Evolutionary conservation across 2,329 filamentous ascomycete species (phyloP), one percentile per base, ranked within the genome.

Genomic region (Sclerotinia borealis): DNA sequence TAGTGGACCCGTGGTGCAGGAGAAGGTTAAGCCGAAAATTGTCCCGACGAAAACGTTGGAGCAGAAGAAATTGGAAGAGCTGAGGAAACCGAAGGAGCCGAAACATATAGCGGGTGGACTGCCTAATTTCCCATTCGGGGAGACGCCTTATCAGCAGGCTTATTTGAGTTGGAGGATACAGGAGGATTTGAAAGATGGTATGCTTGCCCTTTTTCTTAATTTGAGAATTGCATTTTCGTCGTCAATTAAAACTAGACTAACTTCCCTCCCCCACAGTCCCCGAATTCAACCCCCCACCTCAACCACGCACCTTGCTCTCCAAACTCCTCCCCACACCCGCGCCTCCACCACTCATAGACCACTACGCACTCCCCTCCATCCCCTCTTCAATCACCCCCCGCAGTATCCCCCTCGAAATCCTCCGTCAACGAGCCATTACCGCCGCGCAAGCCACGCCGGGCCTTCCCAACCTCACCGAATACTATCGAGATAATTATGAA

Each of bases 111-210:
- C 31, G 15, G 59, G 52, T 22, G 51, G 25, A 7, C 34, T 22
- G 11, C 61, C 54, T 10, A 34, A 64, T 25, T 72, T 71, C 49
- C 70, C 70, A 29, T 72, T 73, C 49, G 72, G 72, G 27, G 71
- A 73, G 59, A 72, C 71, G 7, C 66, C 69, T 31, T 72, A 66
- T 61, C 69, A 73, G 49, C 61, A 66, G 43, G 64, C 64, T 4
- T 72, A 61, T 50, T 56, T 66, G 36, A 70, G 66, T 60, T 70
- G 59, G 34, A 51, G 64, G 37, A 71, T 73, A 64, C 58, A 68
- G 43, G 45, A 66, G 22, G 71, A 73, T 41, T 58, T 73, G 36
- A 66, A 64, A 55, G 67, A 70, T 68, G 69, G 71, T 71, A 50
- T 31, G 66, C 4, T 29, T 43, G 2, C 17, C 2, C 15, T 15